Base-by-base conservation (phyloP, 345 rosid genomes). In the Corymbia maculata region DNA sequence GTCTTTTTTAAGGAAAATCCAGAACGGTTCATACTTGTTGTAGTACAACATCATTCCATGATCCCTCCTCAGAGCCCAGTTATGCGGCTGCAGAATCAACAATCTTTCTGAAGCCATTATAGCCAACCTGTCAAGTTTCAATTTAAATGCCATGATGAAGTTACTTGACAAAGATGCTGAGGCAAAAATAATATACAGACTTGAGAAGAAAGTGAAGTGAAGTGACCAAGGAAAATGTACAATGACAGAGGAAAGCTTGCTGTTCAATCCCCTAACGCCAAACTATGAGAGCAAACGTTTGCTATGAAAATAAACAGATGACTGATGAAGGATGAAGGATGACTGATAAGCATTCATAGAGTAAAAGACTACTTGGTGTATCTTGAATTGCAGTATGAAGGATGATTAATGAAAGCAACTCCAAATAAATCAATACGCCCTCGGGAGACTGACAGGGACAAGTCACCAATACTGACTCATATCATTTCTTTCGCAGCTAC, bases 21-120 rank as follows among this genome's bases (percentile, higher is more conserved):
- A 17, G 16, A 75, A 2, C 19, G 86, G 86, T 86, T 16, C 42
- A 22, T 92, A 95, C 99, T 95, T 96, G 32, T 52, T 93, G 91
- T 92, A 96, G 93, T 97, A 97, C 92, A 94, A 86, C 99, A 97
- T 97, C 98, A 97, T 94, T 64, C 99, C 99, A 52, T 94, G 96
- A 90, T 97, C 98, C 93, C 98, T 93, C 90, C 98, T 95, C 90
- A 96, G 91, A 47, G 93, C 90, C 99, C 98, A 95, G 89, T 97
- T 94, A 92, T 91, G 96, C 51, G 99, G 99, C 91, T 96, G 96
- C 94, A 97, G 91, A 89, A 95, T 96, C 94, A 96, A 91, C 89
- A 95, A 89, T 91, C 98, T 95, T 92, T 97, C 99, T 6, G 97
- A 93, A 86, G 99, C 99, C 95, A 94, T 90, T 57, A 97, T 96